Evolutionary conservation across 2,329 filamentous ascomycete species (phyloP).

Genomic region (Moelleriella libera): DNA sequence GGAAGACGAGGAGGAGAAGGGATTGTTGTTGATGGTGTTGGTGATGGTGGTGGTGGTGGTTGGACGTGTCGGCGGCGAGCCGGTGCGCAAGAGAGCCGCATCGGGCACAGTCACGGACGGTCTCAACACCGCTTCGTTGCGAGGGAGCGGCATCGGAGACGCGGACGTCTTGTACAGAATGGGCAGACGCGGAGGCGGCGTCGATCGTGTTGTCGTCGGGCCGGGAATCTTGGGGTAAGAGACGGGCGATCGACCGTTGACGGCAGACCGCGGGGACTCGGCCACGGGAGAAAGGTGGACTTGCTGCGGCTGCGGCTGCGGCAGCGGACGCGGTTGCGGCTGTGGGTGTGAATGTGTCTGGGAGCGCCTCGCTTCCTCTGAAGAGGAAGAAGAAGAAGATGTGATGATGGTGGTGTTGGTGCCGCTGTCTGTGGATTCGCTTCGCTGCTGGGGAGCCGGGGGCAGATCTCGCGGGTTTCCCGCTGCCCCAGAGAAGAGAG

Average conservation of each 20-base stretch:
- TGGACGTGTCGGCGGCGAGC: slow-evolving; percentile 9
- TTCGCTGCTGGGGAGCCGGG: background rate
- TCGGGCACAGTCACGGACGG: slow-evolving; percentile 4
- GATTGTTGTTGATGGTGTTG: too few species aligned
- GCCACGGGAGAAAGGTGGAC: slow-evolving; percentile 31
- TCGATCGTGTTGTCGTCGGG: background rate
- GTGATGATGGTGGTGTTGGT: slow-evolving; percentile 15
- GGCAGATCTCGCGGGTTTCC: slow-evolving; percentile 1
- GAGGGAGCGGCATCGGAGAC: too few species aligned
- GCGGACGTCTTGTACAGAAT: too few species aligned
- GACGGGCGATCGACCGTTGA: slow-evolving; percentile 16
- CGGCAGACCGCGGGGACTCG: slow-evolving; percentile 25
- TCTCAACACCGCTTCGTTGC: too few species aligned
- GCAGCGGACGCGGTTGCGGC: slow-evolving; percentile 4
- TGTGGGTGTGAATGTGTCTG: too few species aligned
- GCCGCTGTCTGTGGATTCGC: slow-evolving; percentile 12
- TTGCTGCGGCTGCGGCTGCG: slow-evolving; percentile 9
- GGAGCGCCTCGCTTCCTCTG: too few species aligned
- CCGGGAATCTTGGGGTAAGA: slow-evolving; percentile 16
- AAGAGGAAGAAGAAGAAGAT: too few species aligned
- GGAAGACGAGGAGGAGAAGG: slow-evolving; percentile 1
- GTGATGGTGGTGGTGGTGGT: slow-evolving; percentile 8
- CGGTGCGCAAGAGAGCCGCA: slow-evolving; percentile 10
- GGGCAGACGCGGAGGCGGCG: too few species aligned
- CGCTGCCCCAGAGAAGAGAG: slow-evolving; percentile 9